These are phyloP conservation scores for Boletus insuetus DNA, from an alignment of 768 basidiomycete genomes.

Conservation along the genomic window DNA sequence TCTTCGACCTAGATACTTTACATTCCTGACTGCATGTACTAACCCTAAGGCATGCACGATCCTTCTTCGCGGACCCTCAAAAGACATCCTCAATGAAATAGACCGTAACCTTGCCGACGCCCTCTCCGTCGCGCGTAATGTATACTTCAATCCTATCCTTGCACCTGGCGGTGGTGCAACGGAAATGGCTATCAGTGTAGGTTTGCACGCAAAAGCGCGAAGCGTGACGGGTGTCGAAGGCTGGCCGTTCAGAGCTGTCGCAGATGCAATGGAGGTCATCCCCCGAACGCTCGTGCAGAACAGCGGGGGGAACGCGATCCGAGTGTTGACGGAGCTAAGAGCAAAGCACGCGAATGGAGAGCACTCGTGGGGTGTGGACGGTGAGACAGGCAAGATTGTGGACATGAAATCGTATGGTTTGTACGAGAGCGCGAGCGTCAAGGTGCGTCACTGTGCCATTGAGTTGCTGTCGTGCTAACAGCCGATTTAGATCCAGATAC, in stretches of 20 bases:
- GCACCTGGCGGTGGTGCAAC: conserved; percentile 96
- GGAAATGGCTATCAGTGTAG: conserved; percentile 96
- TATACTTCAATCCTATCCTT: conserved; percentile 92
- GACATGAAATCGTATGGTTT: conserved; percentile 95
- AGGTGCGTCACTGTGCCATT: conserved; percentile 42
- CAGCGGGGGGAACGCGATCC: conserved; percentile 90
- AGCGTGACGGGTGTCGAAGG: conserved; percentile 85
- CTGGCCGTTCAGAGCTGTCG: conserved; percentile 89
- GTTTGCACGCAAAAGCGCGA: conserved; percentile 75
- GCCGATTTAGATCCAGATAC: conserved; percentile 72
- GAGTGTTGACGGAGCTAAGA: conserved; percentile 89
- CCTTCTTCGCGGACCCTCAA: conserved; percentile 94
- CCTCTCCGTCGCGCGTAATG: conserved; percentile 96
- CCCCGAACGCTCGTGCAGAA: conserved; percentile 95
- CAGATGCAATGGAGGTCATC: conserved; percentile 96
- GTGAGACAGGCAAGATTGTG: conserved; percentile 92
- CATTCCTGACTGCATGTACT: conserved; percentile 90
- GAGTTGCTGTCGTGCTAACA: background rate
- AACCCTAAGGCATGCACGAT: conserved; percentile 97
- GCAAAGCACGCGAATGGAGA: conserved; percentile 95
- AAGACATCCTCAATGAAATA: conserved; percentile 97
- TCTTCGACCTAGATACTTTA: conserved; percentile 73
- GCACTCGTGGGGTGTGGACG: conserved; percentile 90
- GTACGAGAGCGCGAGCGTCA: conserved; percentile 96
- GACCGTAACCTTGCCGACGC: conserved; percentile 97